Base-by-base conservation (phyloP, 1,284 basidiomycete genomes). In the Moniliophthora roreri region DNA sequence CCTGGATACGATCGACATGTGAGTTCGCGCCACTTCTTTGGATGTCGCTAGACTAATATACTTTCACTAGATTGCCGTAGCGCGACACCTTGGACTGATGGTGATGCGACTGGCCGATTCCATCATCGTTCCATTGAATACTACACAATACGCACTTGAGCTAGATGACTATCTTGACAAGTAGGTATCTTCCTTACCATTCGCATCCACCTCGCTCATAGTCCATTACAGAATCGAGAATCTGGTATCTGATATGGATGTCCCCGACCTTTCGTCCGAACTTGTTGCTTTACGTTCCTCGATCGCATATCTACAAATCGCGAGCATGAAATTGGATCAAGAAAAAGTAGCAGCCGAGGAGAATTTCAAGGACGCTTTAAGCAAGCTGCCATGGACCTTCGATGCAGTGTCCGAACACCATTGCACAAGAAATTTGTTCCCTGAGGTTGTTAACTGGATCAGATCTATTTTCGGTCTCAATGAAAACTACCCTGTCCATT, bases 1-100 rank as follows among this genome's bases (percentile, higher is more conserved):
- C 85, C 87, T 1, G 79, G 78, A 3, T 93, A 90, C 71, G 69
- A 79, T 57, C 78, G 81, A 36, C 88, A 91, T 66, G 81, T 83
- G 57, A 47, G 74, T 68, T 16, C 20, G 3, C 26, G 20, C 47
- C 32, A 38, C 15, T 51, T n/a, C 45, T 20, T 3, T 6, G 40
- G n/a, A n/a, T 38, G 10, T 15, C 13, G 39, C 21, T 21, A 39
- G 58, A 55, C 32, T 23, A 36, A 21, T 16, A 50, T 4, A 49
- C 34, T 37, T 23, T 49, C 54, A 23, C 4, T 57, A 87, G 76
- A 75, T 83, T 47, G 87, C 87, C 18, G 74, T 87, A 32, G 80
- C 89, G 15, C 84, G 89, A 63, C 78, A 86, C 58, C 67, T 87
- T 8, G 87, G 87, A 23, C 66, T 89, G 11, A 72, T 81, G 58